Evolutionary conservation across 805 yeast species (phyloP), one percentile per base, ranked within the genome.

Genomic region (Metschnikowia shivogae): DNA sequence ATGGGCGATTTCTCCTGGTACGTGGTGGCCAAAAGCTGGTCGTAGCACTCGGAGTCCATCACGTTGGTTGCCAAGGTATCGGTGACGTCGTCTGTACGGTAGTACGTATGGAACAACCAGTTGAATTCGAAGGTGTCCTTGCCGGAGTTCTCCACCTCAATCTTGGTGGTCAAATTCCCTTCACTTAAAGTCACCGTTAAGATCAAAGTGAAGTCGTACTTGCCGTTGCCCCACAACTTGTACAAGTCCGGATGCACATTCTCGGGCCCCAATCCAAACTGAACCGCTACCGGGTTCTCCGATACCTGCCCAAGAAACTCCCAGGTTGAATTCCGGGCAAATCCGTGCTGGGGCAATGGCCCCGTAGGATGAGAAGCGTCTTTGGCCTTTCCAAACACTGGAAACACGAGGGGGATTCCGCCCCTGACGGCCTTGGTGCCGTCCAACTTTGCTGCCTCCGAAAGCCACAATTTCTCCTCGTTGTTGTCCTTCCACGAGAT

Each of bases 371-470:
- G 73, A 8, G 44, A 22, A 45, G 70, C 74, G 6, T 77, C 73
- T 28, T 74, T 72, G 11, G 74, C 70, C 52, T 82, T 89, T 48
- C 99, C 98, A 58, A 86, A 86, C 1, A 84, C 87, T 2, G 99
- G 99, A 76, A 93, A 93, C 7, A 92, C 98, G 20, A 93, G 71
- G 10, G 99, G 99, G 43, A 93, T 87, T 42, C 99, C 99, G 53
- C 99, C 99, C 63, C 99, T 80, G 14, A 93, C 97, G 1, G 99
- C 95, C 60, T 85, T 86, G 36, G 92, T 69, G 9, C 98, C 98
- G 60, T 93, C 98, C 49, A 92, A 68, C 57, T 82, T 81, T 38
- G 98, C 96, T 32, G 78, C 92, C 9, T 71, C 63, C 6, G 84
- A 78, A 27, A 84, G 69, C 95, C 96, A 93, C 46, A 93, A 73